These are phyloP conservation scores for Fagopyrum homotropicum DNA, from an alignment of 148 eudicot genomes.

Conservation along the genomic window DNA sequence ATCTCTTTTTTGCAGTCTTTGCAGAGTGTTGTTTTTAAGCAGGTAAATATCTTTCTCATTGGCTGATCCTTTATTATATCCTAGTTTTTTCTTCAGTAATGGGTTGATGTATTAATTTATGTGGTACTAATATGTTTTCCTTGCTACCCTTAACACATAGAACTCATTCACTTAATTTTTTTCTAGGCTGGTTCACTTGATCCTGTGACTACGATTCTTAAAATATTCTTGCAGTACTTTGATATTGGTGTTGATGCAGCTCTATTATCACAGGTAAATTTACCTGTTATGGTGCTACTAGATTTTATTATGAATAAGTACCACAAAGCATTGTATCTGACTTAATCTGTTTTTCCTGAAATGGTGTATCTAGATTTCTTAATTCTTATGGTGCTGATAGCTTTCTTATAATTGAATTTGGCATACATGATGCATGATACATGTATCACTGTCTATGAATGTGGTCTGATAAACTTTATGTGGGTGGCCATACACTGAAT, in stretches of 20 bases:
- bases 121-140: not conserved
- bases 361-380: not conserved
- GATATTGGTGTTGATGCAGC: conserved; percentile 89
- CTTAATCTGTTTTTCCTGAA: not conserved
- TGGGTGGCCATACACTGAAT: not conserved
- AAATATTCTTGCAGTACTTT: conserved; percentile 86
- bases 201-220: conserved; percentile 87
- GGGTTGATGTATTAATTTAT: conserved; percentile 10
- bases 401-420: not conserved
- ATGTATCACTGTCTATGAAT: not conserved
- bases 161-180: conserved; percentile 8
- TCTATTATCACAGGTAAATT: conserved; percentile 74
- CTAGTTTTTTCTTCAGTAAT: conserved; percentile 6
- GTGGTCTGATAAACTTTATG: not conserved
- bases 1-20: conserved; percentile 66
- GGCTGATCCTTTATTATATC: conserved; percentile 11
- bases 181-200: conserved; percentile 94
- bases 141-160: conserved; percentile 3
- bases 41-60: conserved; percentile 35
- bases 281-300: conserved; percentile 11
- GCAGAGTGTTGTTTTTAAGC: conserved; percentile 99
- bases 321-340: not conserved
- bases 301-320: not conserved
- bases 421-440: not conserved
- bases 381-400: conserved; percentile 5